Base-by-base conservation (phyloP, 352 stramenopile species). In the Phytopythium mirpurense region DNA sequence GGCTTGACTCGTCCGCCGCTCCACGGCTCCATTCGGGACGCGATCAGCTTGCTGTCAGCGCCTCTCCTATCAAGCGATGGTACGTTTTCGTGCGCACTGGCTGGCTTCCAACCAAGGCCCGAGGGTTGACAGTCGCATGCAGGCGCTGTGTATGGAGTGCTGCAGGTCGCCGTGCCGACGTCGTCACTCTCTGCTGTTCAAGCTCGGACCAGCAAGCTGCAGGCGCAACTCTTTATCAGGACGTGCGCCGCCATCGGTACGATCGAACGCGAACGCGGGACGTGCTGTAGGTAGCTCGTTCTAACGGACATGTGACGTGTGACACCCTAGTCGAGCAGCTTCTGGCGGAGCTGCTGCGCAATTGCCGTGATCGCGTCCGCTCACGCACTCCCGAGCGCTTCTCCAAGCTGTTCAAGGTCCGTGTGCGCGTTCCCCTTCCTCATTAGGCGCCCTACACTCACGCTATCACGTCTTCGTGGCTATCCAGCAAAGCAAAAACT, bases 401-500 rank as follows among this genome's bases (percentile, higher is more conserved):
- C 32, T 57, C 65, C 23, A 78, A 70, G 27, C 51, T 90, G 9
- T 88, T 87, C 62, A 87, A 86, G 59, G 70, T 81, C 23, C 36
- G 51, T 41, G 16, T 19, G 15, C 7, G 37, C 11, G n/a, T 35
- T 19, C 11, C 7, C 11, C 26, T 10, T 5, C 2, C 18, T 16
- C 38, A 6, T 5, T 36, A 11, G 7, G 6, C 32, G 14, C 14
- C 5, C 32, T 15, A 15, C 45, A 41, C 29, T 32, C 29, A 32
- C 29, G 29, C 29, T 32, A 32, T 9, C 29, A 5, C 24, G 6
- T 11, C 5, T 23, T 26, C 11, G 32, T 31, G 18, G 6, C 24
- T 27, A 0, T 21, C 18, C 23, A 81, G 59, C 79, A 90, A 74
- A 86, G 68, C 47, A 80, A 79, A 48, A 83, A 80, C 45, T 90